Evolutionary conservation across 768 basidiomycete genomes (phyloP), one percentile per base, ranked within the genome.

Genomic region (Neoboletus subvelutipes): DNA sequence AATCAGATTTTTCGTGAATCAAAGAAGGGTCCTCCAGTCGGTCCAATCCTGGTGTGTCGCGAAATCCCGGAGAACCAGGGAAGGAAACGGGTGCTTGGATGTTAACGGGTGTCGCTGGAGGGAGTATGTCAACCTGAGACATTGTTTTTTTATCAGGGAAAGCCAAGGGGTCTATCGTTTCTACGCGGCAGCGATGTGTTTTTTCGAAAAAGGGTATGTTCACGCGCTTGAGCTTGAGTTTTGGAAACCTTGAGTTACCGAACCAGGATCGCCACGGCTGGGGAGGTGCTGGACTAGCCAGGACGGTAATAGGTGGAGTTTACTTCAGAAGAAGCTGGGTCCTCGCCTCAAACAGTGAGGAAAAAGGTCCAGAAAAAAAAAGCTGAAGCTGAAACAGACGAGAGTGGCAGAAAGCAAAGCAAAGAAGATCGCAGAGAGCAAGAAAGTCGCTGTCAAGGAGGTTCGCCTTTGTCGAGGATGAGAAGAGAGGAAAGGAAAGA

Each of bases 311-410:
- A 55, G 39, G 41, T 55, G 50, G 55, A 63, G 75, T 70, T 69
- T 76, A 74, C 71, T 76, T 83, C 84, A 87, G 80, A 77, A 78
- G 77, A 80, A n/a, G 28, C 3, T 1, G 77, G 61, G 77, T 81
- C 86, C 87, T 85, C 86, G 87, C 88, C 79, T 79, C 76, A 77
- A 71, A 70, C 74, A 80, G 85, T 84, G 86, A 87, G 84, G 86
- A 83, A 76, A n/a, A 77, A 63, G 20, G 20, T 60, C 79, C 77
- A 72, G 70, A 78, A 15, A 29, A 77, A 77, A 50, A 51, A 43
- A 22, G 31, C 2, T 0, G 18, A 31, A 52, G 40, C 26, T 4
- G 47, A 54, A 42, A 51, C 10, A 37, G 51, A 26, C 7, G 34
- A 53, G 42, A 61, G 60, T 28, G 50, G 41, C 47, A 61, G 51